These are phyloP conservation scores for Teunomyces lycoperdinae DNA, from an alignment of 805 yeast genomes.

Conservation along the genomic window DNA sequence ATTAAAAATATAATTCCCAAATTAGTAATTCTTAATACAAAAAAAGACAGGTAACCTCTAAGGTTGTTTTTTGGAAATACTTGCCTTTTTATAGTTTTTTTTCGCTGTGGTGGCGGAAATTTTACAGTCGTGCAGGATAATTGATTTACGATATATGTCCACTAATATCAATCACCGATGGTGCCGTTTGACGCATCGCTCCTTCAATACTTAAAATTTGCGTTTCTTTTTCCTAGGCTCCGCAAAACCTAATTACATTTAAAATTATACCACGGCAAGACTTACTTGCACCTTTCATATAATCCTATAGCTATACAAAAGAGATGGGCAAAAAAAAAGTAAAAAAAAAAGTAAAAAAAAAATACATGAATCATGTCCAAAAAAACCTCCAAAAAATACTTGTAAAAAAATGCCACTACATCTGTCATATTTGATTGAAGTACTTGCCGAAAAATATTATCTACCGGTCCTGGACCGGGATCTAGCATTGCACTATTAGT, in stretches of 20 bases:
- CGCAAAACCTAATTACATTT: not conserved
- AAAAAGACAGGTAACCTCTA: not conserved
- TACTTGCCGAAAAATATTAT: not conserved
- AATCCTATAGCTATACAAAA: not conserved
- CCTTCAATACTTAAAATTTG: not conserved
- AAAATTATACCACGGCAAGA: not conserved
- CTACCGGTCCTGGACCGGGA: not conserved
- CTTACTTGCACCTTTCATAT: not conserved
- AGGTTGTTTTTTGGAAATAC: not conserved
- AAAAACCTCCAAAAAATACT: constrained; percentile 1
- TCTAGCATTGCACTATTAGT: not conserved
- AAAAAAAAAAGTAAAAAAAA: not conserved
- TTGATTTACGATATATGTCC: not conserved
- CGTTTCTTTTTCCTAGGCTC: not conserved
- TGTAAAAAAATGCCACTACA: constrained; percentile 5
- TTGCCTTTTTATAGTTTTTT: constrained; percentile 1
- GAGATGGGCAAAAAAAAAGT: not conserved
- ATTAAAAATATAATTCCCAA: not conserved
- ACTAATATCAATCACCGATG: not conserved
- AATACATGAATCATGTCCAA: not conserved
- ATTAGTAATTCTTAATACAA: not conserved
- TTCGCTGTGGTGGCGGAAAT: not conserved
- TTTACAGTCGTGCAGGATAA: not conserved
- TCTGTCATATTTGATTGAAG: not conserved
- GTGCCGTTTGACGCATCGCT: not conserved